Percentiles rank a stretch among this genome's conserved stretches.
These are phyloP conservation scores for Osmanthus fragrans DNA, from an alignment of 257 asterid genomes.

Conservation along the genomic window DNA sequence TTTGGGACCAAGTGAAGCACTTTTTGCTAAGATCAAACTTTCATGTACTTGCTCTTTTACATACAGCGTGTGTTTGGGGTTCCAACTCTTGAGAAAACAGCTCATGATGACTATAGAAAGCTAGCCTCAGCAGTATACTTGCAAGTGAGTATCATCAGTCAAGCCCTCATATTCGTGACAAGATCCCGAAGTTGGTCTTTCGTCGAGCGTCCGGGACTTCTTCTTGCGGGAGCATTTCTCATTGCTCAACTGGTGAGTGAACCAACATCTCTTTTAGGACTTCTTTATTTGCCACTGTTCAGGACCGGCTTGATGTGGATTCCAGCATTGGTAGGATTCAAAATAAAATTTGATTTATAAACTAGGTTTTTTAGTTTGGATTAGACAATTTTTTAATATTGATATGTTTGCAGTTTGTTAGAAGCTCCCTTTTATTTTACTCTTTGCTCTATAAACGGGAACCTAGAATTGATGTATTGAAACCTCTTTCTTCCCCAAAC, in stretches of 20 bases:
- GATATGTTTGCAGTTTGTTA: too few species aligned
- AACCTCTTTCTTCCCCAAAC: too few species aligned
- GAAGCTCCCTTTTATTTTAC: too few species aligned
- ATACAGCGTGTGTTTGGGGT: constrained; percentile 12
- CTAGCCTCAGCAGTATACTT: constrained; percentile 12
- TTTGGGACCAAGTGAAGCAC: background rate
- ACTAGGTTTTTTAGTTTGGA: too few species aligned
- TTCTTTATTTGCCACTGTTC: too few species aligned
- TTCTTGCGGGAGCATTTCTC: constrained; percentile 7
- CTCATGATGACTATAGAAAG: background rate
- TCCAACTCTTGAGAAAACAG: background rate
- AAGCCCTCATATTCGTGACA: constrained; percentile 16
- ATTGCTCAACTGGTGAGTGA: constrained; percentile 9
- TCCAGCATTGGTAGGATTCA: too few species aligned
- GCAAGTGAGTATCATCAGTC: constrained; percentile 21
- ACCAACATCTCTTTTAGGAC: background rate
- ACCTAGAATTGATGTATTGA: too few species aligned
- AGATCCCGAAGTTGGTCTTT: constrained; percentile 18
- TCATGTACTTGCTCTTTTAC: background rate
- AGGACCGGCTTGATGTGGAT: too few species aligned
- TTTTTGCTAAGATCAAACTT: background rate
- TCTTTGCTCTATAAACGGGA: too few species aligned
- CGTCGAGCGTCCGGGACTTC: constrained; percentile 12
- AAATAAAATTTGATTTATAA: too few species aligned
- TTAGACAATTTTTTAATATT: too few species aligned